Evolutionary conservation across 1,139 yeast genomes (phyloP).

Genomic region (Arxiozyma bovina): DNA sequence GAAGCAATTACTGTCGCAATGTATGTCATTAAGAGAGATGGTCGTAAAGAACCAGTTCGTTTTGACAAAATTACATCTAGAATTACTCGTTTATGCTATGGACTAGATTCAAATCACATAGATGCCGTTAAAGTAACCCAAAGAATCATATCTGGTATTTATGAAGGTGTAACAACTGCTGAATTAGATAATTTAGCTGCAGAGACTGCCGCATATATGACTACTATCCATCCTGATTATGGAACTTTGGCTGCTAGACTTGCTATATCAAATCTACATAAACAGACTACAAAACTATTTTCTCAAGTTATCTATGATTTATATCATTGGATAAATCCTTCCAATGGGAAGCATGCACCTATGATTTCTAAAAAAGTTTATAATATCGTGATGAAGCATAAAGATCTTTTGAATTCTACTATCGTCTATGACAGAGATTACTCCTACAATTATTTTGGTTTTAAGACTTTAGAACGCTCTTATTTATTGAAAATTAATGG

Average conservation of each 20-base stretch:
- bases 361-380: conserved; percentile 62
- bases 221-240: conserved; percentile 93
- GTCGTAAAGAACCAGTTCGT: conserved; percentile 78
- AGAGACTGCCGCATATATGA: conserved; percentile 95
- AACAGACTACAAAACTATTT: conserved; percentile 78
- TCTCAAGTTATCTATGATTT: conserved; percentile 62
- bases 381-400: conserved; percentile 49
- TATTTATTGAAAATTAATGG: conserved; percentile 59
- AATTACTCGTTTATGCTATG: conserved; percentile 64
- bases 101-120: conserved; percentile 71
- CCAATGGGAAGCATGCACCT: conserved; percentile 47
- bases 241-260: conserved; percentile 92
- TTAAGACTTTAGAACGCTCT: conserved; percentile 78
- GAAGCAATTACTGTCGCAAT: conserved; percentile 4
- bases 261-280: conserved; percentile 85
- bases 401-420: conserved; percentile 63
- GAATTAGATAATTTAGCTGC: conserved; percentile 94
- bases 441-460: conserved; percentile 72
- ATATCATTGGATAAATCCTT: conserved; percentile 62
- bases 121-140: conserved; percentile 88
- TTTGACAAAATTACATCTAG: conserved; percentile 69
- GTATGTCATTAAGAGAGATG: conserved; percentile 47
- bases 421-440: conserved; percentile 75
- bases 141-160: conserved; percentile 81
- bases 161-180: conserved; percentile 92